Conservation (phyloP, 2,329 filamentous ascomycete genomes). For the Aspergillus sp. region DNA sequence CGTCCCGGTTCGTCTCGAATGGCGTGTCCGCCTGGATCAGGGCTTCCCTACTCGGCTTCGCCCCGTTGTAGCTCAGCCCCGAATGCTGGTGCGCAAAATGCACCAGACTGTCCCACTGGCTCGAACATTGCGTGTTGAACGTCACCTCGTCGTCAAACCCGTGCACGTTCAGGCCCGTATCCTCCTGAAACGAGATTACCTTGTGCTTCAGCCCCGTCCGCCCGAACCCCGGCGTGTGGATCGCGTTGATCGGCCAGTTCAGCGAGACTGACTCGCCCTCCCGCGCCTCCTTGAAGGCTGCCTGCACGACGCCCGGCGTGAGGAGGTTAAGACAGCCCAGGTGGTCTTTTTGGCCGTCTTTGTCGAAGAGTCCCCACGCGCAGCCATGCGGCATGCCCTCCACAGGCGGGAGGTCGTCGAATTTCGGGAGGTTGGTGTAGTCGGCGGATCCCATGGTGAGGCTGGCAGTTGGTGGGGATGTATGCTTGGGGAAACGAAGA, state of each 20-base stretch:
- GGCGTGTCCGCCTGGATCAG: slow-evolving; percentile 1
- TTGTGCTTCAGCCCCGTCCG: slow-evolving; percentile 26
- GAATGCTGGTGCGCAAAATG: slow-evolving; percentile 13
- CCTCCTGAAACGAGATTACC: slow-evolving; percentile 16
- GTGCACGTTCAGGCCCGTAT: neutral
- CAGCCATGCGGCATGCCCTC: slow-evolving; percentile 34
- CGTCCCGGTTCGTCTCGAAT: slow-evolving; percentile 1
- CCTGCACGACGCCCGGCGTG: slow-evolving; percentile 34
- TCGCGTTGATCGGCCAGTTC: slow-evolving; percentile 16
- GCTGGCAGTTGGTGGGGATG: too few relatives aligned
- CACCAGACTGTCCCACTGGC: slow-evolving; percentile 39
- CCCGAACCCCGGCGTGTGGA: slow-evolving; percentile 20
- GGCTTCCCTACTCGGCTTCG: slow-evolving; percentile 12
- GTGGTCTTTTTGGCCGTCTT: slow-evolving; percentile 35
- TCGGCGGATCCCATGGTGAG: neutral
- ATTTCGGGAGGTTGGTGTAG: slow-evolving; percentile 17
- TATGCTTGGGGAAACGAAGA: too few relatives aligned
- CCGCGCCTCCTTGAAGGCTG: slow-evolving; percentile 34
- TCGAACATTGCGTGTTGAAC: slow-evolving; percentile 39
- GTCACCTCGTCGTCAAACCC: slow-evolving; percentile 13
- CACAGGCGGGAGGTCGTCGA: slow-evolving; percentile 33
- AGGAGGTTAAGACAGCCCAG: slow-evolving; percentile 39
- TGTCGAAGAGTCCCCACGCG: slow-evolving; percentile 34
- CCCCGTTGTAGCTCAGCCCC: slow-evolving; percentile 25
- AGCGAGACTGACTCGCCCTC: slow-evolving; percentile 34